Percentiles rank a stretch among this genome's conserved stretches.
Evolutionary conservation across 768 basidiomycete genomes (phyloP).

Genomic region (Trametes meyenii): DNA sequence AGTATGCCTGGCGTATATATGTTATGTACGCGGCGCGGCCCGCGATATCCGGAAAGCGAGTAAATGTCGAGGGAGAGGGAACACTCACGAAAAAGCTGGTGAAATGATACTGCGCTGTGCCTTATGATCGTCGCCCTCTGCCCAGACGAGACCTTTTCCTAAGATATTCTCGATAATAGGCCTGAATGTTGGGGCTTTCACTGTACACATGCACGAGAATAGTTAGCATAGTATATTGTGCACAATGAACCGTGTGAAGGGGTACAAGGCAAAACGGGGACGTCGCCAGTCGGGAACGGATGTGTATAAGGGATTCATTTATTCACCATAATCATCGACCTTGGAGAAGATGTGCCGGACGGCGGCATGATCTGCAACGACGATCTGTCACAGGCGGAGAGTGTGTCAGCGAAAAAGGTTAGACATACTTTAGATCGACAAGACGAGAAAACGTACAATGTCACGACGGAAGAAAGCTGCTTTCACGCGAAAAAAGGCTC

Average conservation of each 20-base stretch:
- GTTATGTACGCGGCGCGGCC: too few species aligned
- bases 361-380: conserved; percentile 41
- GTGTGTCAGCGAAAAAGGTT: neutral
- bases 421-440: neutral
- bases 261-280: too few species aligned
- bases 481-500: conserved; percentile 41
- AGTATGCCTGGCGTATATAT: too few species aligned
- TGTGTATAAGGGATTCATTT: neutral
- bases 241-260: too few species aligned
- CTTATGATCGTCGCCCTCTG: conserved; percentile 36
- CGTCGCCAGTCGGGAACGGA: too few species aligned
- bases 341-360: conserved; percentile 42
- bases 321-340: conserved; percentile 37
- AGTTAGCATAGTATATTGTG: neutral
- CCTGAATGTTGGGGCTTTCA: conserved; percentile 32
- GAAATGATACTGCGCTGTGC: conserved; percentile 37
- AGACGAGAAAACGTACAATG: conserved; percentile 33
- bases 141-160: conserved; percentile 36
- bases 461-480: conserved; percentile 42
- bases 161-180: conserved; percentile 32
- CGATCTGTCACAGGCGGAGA: conserved; percentile 28
- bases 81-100: conserved; percentile 41
- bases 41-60: too few species aligned
- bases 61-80: neutral
- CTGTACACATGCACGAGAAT: conserved; percentile 13